Evolutionary conservation across 805 yeast genomes (phyloP).

Genomic region (Saccharomycopsis javanensis): DNA sequence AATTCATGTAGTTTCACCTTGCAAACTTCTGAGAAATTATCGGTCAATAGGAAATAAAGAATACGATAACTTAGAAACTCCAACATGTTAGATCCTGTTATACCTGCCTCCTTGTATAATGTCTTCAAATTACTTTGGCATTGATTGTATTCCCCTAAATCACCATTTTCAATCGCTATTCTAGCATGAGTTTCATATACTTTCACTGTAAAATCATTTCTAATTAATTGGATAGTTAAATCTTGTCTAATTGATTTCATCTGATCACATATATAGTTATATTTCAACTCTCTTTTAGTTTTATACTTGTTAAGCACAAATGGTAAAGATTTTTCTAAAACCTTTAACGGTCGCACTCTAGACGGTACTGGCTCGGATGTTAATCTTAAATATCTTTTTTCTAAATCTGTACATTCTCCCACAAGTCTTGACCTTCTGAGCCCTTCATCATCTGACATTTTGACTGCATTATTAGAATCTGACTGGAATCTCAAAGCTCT

Average conservation of each 20-base stretch:
- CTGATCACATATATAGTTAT: constrained; percentile 79
- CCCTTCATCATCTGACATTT: background rate
- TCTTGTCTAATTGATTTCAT: constrained; percentile 90
- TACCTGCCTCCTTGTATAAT: constrained; percentile 40
- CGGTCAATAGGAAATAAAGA: constrained; percentile 66
- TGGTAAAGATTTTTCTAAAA: constrained; percentile 49
- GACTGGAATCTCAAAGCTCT: constrained; percentile 42
- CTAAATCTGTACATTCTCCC: constrained; percentile 59
- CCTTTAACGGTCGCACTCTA: constrained; percentile 61
- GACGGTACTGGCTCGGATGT: constrained; percentile 90
- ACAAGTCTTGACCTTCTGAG: constrained; percentile 28
- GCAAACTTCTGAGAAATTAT: constrained; percentile 47
- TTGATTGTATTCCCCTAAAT: constrained; percentile 91
- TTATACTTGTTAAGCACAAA: constrained; percentile 43
- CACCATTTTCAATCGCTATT: constrained; percentile 73
- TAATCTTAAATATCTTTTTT: constrained; percentile 70
- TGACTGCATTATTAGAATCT: constrained; percentile 3
- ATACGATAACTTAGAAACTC: constrained; percentile 71
- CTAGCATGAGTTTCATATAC: constrained; percentile 85
- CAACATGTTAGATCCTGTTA: constrained; percentile 30
- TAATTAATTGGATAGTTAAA: constrained; percentile 81
- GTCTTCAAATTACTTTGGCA: constrained; percentile 75
- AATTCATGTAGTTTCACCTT: constrained; percentile 28
- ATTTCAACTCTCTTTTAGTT: constrained; percentile 38
- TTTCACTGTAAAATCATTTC: constrained; percentile 59